Percentiles rank a stretch among this genome's conserved stretches.
Conservation (phyloP, 108 stramenopile genomes). For the Pseudonitzschia multiseries region DNA sequence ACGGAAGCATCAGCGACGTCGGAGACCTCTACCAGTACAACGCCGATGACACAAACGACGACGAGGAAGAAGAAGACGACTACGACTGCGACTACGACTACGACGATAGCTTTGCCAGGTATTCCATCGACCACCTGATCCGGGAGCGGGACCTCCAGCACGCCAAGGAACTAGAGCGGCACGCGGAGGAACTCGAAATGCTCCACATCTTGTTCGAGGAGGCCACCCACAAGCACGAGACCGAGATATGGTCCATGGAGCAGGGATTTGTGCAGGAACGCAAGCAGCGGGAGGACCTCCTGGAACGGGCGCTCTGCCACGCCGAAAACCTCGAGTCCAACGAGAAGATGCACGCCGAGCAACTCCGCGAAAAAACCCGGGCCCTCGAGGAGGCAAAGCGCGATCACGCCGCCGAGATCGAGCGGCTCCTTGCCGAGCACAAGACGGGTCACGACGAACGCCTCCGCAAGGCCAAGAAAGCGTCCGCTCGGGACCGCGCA, state of each 20-base stretch:
- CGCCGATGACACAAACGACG: not conserved
- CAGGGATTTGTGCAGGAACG: not conserved
- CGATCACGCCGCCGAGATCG: too few species aligned
- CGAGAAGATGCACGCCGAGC: not conserved
- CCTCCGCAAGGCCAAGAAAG: not conserved
- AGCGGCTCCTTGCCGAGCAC: too few species aligned
- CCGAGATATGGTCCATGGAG: not conserved
- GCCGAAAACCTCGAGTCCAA: not conserved
- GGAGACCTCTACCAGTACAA: too few species aligned
- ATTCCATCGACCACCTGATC: not conserved
- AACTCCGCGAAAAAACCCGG: not conserved
- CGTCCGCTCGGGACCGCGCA: too few species aligned
- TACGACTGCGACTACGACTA: too few species aligned
- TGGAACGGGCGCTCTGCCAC: not conserved
- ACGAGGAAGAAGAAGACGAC: too few species aligned
- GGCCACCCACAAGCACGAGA: not conserved
- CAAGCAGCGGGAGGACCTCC: not conserved
- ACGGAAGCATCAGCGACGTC: too few species aligned
- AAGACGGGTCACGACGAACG: not conserved
- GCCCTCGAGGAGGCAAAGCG: not conserved
- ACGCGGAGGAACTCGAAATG: not conserved
- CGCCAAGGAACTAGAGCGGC: not conserved
- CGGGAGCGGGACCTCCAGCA: slow-evolving; percentile 7
- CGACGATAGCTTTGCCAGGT: not conserved
- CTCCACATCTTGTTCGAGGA: not conserved